Base-by-base conservation (phyloP, 140 eudicot species). In the Bidens hawaiensis region DNA sequence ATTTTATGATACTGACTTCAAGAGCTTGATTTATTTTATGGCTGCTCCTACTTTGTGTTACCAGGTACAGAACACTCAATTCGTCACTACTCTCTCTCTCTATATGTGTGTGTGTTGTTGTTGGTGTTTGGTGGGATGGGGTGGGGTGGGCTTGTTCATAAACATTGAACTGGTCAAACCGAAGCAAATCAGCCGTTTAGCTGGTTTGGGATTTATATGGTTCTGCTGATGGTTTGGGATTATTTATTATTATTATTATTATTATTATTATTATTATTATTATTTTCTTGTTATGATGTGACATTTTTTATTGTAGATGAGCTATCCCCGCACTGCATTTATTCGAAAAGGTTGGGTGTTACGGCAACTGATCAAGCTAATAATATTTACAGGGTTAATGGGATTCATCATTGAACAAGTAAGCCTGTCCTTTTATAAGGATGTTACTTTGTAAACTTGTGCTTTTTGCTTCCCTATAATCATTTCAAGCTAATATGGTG, bases 41-140 rank as follows among this genome's bases (percentile, higher is more conserved):
- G 75, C 76, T 68, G 98, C 98, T 66, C 98, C 98, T 19, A 91
- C 98, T n/a, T 75, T 91, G 64, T 91, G 98, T 76, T 91, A 84
- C 77, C 98, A 91, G 95, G 98, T 91, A 57, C 27, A 50, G 3
- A 69, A 30, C 31, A n/a, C 58, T 55, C 3, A 0, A 21, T n/a
- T 31, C 57, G 54, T 54, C 47, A 42, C 33, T 26, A 68, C 48
- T 57, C 36, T 42, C n/a, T n/a, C n/a, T n/a, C n/a, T n/a, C n/a
- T n/a, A n/a, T n/a, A n/a, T n/a, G n/a, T n/a, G n/a, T n/a, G n/a
- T n/a, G n/a, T n/a, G n/a, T n/a, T n/a, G n/a, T n/a, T n/a, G n/a
- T n/a, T n/a, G n/a, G n/a, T n/a, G n/a, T n/a, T n/a, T n/a, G n/a
- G n/a, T n/a, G n/a, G n/a, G n/a, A n/a, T n/a, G n/a, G n/a, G n/a